These are phyloP conservation scores for Cyberlindnera maclurae DNA, from an alignment of 805 yeast species.

Conservation along the genomic window DNA sequence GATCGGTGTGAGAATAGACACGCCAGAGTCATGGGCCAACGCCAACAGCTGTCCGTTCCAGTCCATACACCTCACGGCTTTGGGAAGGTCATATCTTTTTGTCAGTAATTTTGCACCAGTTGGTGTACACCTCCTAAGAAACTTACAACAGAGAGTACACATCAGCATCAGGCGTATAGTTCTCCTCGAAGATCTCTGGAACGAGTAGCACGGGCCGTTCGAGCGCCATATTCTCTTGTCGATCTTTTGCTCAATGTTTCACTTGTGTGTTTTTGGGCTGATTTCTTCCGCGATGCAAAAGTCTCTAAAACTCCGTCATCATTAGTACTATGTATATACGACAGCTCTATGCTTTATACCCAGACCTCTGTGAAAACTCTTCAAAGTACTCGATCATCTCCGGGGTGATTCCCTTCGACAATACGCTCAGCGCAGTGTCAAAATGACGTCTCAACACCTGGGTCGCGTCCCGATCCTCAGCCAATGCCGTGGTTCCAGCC, in stretches of 20 bases:
- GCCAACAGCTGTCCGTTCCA: slow-evolving; percentile 22
- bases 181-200: slow-evolving; percentile 19
- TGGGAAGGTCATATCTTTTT: slow-evolving; percentile 17
- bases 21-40: slow-evolving; percentile 16
- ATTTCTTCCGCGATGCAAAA: no score
- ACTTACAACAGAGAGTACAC: slow-evolving; percentile 20
- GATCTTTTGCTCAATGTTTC: background rate
- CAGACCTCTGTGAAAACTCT: slow-evolving; percentile 37
- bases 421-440: slow-evolving; percentile 56
- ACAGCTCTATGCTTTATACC: slow-evolving; percentile 19
- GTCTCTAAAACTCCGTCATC: no score
- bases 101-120: background rate
- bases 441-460: slow-evolving; percentile 62
- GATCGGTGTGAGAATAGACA: slow-evolving; percentile 19
- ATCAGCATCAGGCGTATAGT: slow-evolving; percentile 13
- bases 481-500: slow-evolving; percentile 91
- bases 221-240: slow-evolving; percentile 8
- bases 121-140: background rate
- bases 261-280: background rate
- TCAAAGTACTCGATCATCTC: slow-evolving; percentile 78
- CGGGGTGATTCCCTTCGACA: slow-evolving; percentile 72
- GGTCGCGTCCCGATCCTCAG: slow-evolving; percentile 56
- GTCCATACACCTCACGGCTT: slow-evolving; percentile 11
- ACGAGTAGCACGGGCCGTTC: slow-evolving; percentile 16
- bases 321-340: no score